Conservation (phyloP, 495 filamentous ascomycete genomes). For the Trichocladium uniseriatum region DNA sequence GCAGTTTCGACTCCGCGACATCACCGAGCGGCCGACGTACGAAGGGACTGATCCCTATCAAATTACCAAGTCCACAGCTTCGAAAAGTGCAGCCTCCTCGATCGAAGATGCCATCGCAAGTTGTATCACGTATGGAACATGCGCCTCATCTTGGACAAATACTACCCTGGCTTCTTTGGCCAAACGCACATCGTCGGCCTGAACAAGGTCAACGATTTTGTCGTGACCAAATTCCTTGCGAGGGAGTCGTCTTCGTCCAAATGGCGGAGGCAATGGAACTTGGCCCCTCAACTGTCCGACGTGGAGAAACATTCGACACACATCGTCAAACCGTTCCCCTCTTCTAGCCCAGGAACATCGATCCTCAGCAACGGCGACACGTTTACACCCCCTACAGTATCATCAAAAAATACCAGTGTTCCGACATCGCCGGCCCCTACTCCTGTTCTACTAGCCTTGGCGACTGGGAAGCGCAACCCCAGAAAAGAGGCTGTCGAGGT, state of each 20-base stretch:
- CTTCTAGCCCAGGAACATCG: too few relatives aligned
- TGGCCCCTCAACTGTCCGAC: background rate
- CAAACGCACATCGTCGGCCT: background rate
- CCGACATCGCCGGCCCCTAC: too few relatives aligned
- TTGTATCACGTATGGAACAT: background rate
- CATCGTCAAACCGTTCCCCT: background rate
- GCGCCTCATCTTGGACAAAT: background rate
- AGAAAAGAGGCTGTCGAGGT: too few relatives aligned
- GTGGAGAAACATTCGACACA: background rate
- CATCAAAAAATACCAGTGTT: too few relatives aligned
- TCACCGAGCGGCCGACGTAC: background rate
- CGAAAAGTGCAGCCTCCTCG: background rate
- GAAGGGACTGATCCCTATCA: background rate
- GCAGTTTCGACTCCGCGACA: background rate
- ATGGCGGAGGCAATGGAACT: background rate
- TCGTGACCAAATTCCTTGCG: background rate
- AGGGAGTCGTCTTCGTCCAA: background rate
- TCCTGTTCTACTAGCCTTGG: too few relatives aligned
- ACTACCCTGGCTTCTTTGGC: background rate
- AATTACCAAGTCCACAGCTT: background rate
- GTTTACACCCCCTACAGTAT: too few relatives aligned
- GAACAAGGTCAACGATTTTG: background rate
- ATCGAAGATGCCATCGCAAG: background rate
- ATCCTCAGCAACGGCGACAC: too few relatives aligned
- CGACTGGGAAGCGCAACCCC: too few relatives aligned